Percentiles rank a stretch among this genome's conserved stretches.
Conservation (phyloP, 169 alveolate species). For the Fabrea salina region DNA sequence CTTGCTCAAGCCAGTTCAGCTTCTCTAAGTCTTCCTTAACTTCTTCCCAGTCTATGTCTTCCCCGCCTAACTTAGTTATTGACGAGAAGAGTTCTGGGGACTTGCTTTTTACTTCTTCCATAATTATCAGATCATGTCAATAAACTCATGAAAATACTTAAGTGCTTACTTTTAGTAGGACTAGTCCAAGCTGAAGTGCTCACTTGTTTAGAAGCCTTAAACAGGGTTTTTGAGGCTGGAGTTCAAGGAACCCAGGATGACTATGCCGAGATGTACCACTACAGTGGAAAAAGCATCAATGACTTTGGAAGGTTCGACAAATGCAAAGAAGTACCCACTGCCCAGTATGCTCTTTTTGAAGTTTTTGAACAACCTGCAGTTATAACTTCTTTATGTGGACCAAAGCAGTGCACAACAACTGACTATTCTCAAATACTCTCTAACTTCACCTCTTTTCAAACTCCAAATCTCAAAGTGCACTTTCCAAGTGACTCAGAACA, state of each 20-base stretch:
- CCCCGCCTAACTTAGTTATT: not conserved
- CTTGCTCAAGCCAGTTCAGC: constrained; percentile 9
- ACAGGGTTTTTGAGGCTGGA: too few relatives aligned
- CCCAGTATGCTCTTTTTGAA: not conserved
- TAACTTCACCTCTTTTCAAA: not conserved
- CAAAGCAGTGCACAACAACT: not conserved
- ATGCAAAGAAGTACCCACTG: not conserved
- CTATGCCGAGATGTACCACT: not conserved
- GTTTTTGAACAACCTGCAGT: not conserved
- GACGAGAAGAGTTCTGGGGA: not conserved
- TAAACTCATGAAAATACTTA: too few relatives aligned
- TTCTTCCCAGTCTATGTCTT: not conserved
- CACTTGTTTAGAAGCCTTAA: too few relatives aligned
- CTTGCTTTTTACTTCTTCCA: constrained; percentile 1
- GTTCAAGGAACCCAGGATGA: too few relatives aligned
- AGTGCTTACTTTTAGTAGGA: too few relatives aligned
- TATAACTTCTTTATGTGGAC: not conserved
- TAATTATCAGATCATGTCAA: too few relatives aligned
- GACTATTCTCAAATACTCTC: not conserved
- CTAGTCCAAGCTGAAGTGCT: too few relatives aligned
- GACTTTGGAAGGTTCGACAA: constrained; percentile 17
- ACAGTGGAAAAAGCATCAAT: constrained; percentile 11
- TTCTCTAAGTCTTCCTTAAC: constrained; percentile 6
- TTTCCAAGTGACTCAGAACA: too few relatives aligned
- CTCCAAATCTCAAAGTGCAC: too few relatives aligned